A percentile compares a stretch with the other conserved stretches of the same genome.
These are phyloP conservation scores for Papiliotrema fonsecae DNA, from an alignment of 1,284 basidiomycete species.

Conservation along the genomic window DNA sequence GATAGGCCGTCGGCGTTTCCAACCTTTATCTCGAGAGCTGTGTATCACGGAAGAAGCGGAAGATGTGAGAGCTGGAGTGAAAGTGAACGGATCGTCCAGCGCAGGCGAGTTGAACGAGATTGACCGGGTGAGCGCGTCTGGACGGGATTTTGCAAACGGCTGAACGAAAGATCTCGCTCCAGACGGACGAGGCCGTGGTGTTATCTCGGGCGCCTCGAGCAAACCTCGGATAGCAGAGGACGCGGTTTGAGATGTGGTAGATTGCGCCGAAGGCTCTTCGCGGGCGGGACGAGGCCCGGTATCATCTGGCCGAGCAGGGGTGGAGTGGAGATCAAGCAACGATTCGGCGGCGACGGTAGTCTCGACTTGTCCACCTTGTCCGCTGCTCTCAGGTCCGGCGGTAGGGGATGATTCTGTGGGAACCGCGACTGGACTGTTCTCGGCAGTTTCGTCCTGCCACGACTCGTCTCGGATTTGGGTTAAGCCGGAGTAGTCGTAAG, in stretches of 20 bases:
- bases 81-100: slow-evolving; percentile 5
- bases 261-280: neutral
- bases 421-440: no score
- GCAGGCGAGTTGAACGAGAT: neutral
- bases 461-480: no score
- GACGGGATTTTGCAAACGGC: slow-evolving; percentile 4
- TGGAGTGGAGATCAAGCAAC: slow-evolving; percentile 20
- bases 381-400: neutral
- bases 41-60: no score
- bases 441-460: no score
- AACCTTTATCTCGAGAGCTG: no score
- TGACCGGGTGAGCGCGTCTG: slow-evolving; percentile 2
- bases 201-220: slow-evolving; percentile 5
- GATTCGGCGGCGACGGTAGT: slow-evolving; percentile 20
- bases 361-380: neutral
- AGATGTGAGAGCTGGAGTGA: no score
- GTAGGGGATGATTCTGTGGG: no score
- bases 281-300: neutral
- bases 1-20: slow-evolving; percentile 1
- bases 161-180: slow-evolving; percentile 3
- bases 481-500: no score
- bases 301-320: slow-evolving; percentile 6
- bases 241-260: neutral
- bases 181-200: neutral
- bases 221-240: neutral